A percentile compares a stretch with the other conserved stretches of the same genome.
Evolutionary conservation across 768 basidiomycete species (phyloP).

Genomic region (Thelephora aurantiotincta): DNA sequence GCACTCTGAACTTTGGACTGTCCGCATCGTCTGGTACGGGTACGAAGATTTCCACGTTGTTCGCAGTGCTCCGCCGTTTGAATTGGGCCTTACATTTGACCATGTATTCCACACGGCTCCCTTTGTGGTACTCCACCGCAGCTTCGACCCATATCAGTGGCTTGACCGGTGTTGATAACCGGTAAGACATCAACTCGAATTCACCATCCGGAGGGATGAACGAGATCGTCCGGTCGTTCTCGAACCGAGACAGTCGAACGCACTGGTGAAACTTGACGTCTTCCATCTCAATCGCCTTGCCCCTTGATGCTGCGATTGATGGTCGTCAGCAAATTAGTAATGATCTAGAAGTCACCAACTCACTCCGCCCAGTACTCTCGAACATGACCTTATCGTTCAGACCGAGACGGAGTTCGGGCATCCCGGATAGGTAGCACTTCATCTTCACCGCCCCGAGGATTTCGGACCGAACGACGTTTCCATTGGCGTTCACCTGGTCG

Average conservation of each 20-base stretch:
- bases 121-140: slow-evolving; percentile 79
- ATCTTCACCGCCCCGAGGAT: slow-evolving; percentile 98
- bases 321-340: slow-evolving; percentile 2
- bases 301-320: slow-evolving; percentile 53
- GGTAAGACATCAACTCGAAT: slow-evolving; percentile 96
- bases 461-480: slow-evolving; percentile 93
- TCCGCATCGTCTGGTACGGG: slow-evolving; percentile 99
- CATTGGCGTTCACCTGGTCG: slow-evolving; percentile 82
- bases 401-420: slow-evolving; percentile 93
- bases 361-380: slow-evolving; percentile 90
- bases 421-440: slow-evolving; percentile 99
- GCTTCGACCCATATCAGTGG: slow-evolving; percentile 98
- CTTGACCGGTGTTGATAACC: slow-evolving; percentile 93
- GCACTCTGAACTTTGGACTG: slow-evolving; percentile 89
- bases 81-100: slow-evolving; percentile 96
- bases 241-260: slow-evolving; percentile 90
- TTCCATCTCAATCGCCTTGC: slow-evolving; percentile 99
- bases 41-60: slow-evolving; percentile 97
- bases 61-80: slow-evolving; percentile 90
- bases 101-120: slow-evolving; percentile 90
- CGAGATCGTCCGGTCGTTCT: slow-evolving; percentile 96
- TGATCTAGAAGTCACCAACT: slow-evolving; percentile 16
- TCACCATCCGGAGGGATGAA: slow-evolving; percentile 99
- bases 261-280: slow-evolving; percentile 99
- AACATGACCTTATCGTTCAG: slow-evolving; percentile 99